These are phyloP conservation scores for Aspergillus hortae DNA, from an alignment of 2,329 filamentous ascomycete genomes.

Conservation along the genomic window DNA sequence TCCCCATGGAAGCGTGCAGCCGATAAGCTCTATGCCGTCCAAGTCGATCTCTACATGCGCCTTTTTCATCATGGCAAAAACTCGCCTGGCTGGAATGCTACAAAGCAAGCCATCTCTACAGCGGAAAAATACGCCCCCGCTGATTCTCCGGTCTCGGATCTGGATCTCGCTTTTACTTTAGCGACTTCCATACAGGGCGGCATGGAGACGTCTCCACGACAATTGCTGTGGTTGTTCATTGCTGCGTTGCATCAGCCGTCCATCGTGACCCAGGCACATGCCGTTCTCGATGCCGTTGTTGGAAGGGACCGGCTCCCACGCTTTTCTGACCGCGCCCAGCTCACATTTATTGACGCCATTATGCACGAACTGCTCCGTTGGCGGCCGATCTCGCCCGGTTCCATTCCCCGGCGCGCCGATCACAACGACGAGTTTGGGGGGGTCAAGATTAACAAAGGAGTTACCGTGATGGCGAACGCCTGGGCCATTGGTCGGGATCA, in stretches of 20 bases:
- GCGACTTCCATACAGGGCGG: conserved; percentile 48
- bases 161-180: conserved; percentile 47
- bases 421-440: conserved; percentile 47
- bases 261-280: conserved; percentile 37
- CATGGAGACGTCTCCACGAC: conserved; percentile 49
- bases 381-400: conserved; percentile 44
- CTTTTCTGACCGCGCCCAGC: conserved; percentile 27
- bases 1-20: conserved; percentile 45
- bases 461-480: conserved; percentile 44
- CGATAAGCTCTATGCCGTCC: conserved; percentile 18
- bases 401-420: conserved; percentile 47
- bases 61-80: conserved; percentile 17
- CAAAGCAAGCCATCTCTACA: conserved; percentile 23
- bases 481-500: conserved; percentile 45
- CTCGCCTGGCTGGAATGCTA: conserved; percentile 23
- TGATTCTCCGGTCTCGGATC: conserved; percentile 31
- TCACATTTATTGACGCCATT: conserved; percentile 34
- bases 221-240: conserved; percentile 48
- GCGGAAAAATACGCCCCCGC: conserved; percentile 36
- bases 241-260: conserved; percentile 45
- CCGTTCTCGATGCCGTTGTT: conserved; percentile 31
- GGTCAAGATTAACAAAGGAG: conserved; percentile 46
- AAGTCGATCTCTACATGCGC: conserved; percentile 25
- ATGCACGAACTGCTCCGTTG: conserved; percentile 35
- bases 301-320: conserved; percentile 28